A percentile compares a stretch with the other conserved stretches of the same genome.
Evolutionary conservation across 2,329 filamentous ascomycete species (phyloP).

Genomic region (Talaromyces verruculosus): DNA sequence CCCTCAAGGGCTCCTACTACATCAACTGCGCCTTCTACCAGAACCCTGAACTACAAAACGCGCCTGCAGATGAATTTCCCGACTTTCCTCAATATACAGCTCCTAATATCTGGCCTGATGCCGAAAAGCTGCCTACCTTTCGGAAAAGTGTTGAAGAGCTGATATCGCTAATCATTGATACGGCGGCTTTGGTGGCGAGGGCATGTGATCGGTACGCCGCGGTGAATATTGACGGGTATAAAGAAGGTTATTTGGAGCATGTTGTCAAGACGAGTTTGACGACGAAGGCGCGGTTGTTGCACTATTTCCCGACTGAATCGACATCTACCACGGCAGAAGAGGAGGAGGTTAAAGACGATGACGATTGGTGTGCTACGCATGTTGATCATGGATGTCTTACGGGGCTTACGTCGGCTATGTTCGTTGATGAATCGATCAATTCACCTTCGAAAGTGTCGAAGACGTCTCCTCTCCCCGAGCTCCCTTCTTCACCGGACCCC

Average conservation of each 20-base stretch:
- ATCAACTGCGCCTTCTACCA: constrained; percentile 60
- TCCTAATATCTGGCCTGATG: constrained; percentile 82
- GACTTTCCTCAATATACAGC: constrained; percentile 84
- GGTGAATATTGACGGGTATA: constrained; percentile 74
- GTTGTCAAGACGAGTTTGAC: constrained; percentile 83
- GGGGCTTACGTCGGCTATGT: constrained; percentile 92
- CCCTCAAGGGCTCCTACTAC: constrained; percentile 64
- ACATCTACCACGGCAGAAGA: constrained; percentile 3
- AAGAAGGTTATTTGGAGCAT: constrained; percentile 74
- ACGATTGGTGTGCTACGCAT: constrained; percentile 84
- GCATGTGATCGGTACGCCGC: constrained; percentile 85
- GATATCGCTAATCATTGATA: constrained; percentile 83
- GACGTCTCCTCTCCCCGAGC: constrained; percentile 60
- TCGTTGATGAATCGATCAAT: constrained; percentile 68
- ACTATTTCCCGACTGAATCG: constrained; percentile 71
- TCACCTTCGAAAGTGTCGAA: constrained; percentile 22
- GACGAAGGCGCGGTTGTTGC: constrained; percentile 85
- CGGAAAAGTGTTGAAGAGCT: constrained; percentile 69
- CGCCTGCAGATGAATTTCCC: constrained; percentile 38
- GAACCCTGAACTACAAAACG: constrained; percentile 37
- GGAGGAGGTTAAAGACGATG: constrained; percentile 44
- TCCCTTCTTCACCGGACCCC: constrained; percentile 75
- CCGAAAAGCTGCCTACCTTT: constrained; percentile 71
- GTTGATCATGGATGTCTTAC: constrained; percentile 92
- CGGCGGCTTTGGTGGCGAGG: constrained; percentile 81